Evolutionary conservation across 352 stramenopile genomes (phyloP).

Genomic region (Globisporangium acanthophoron): DNA sequence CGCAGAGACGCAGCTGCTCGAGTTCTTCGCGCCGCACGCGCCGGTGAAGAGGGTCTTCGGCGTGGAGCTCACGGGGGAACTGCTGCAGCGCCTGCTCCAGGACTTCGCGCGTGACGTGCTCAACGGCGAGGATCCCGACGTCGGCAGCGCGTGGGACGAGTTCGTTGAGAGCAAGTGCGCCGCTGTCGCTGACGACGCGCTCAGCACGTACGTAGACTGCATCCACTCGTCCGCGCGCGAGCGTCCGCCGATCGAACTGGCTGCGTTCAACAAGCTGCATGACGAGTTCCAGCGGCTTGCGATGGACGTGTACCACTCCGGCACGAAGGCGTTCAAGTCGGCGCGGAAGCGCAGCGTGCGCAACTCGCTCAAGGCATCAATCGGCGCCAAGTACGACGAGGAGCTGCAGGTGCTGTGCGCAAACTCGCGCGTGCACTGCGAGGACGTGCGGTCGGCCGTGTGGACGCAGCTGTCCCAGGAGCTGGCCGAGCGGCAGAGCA

Average conservation of each 20-base stretch:
- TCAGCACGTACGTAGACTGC: slow-evolving; percentile 72
- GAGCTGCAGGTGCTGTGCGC: slow-evolving; percentile 31
- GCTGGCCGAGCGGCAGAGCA: slow-evolving; percentile 3
- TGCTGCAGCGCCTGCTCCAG: slow-evolving; percentile 37
- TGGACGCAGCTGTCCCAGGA: slow-evolving; percentile 33
- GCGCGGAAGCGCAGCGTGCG: slow-evolving; percentile 39
- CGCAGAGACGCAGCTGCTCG: slow-evolving; percentile 2
- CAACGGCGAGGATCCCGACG: slow-evolving; percentile 33
- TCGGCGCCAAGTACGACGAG: slow-evolving; percentile 32
- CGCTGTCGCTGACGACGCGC: slow-evolving; percentile 45
- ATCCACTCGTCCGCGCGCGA: slow-evolving; percentile 55
- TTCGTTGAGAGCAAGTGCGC: slow-evolving; percentile 51
- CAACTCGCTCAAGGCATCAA: slow-evolving; percentile 39
- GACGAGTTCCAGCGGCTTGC: slow-evolving; percentile 64
- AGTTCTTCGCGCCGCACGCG: slow-evolving; percentile 27
- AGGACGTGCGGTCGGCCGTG: slow-evolving; percentile 27
- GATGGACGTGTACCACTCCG: slow-evolving; percentile 59
- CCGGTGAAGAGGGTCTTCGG: slow-evolving; percentile 64
- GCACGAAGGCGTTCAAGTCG: slow-evolving; percentile 27
- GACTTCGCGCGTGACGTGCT: slow-evolving; percentile 23
- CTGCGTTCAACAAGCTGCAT: slow-evolving; percentile 60
- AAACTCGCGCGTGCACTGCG: slow-evolving; percentile 49
- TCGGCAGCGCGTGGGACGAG: slow-evolving; percentile 63
- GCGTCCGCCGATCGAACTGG: slow-evolving; percentile 52
- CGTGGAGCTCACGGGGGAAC: slow-evolving; percentile 49